Evolutionary conservation across 2,329 filamentous ascomycete genomes (phyloP).

Genomic region (Monosporascus sp.): DNA sequence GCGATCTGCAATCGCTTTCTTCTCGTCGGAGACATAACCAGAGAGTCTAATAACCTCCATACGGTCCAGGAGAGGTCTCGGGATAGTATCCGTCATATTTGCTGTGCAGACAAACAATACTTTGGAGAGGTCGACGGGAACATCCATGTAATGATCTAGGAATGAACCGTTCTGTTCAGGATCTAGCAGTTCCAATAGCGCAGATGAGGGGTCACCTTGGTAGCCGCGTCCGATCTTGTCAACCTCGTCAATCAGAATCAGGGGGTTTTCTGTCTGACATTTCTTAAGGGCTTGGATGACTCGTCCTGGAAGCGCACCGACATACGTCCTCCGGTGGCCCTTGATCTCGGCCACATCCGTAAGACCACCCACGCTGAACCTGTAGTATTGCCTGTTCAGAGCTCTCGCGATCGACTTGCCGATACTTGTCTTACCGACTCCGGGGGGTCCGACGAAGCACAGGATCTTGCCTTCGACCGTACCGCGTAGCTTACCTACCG

Average conservation of each 20-base stretch:
- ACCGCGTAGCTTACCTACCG: constrained; percentile 91
- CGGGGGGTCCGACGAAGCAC: constrained; percentile 94
- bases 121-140: constrained; percentile 94
- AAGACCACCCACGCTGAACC: constrained; percentile 94
- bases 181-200: constrained; percentile 86
- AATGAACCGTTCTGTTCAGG: constrained; percentile 98
- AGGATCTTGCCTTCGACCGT: constrained; percentile 98
- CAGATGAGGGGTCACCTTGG: constrained; percentile 93
- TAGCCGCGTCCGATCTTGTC: constrained; percentile 97
- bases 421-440: constrained; percentile 98
- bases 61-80: constrained; percentile 84
- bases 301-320: constrained; percentile 88
- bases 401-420: constrained; percentile 96
- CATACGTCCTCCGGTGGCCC: constrained; percentile 92
- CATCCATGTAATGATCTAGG: constrained; percentile 97
- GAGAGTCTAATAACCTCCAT: constrained; percentile 98
- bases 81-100: constrained; percentile 98
- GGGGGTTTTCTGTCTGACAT: constrained; percentile 95
- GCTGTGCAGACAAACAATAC: constrained; percentile 98
- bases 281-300: constrained; percentile 99
- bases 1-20: constrained; percentile 94
- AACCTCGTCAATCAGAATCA: constrained; percentile 94
- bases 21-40: constrained; percentile 95
- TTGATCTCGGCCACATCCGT: constrained; percentile 99
- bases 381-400: constrained; percentile 92